Conservation (phyloP, 768 basidiomycete species). For the Mycena amicta region DNA sequence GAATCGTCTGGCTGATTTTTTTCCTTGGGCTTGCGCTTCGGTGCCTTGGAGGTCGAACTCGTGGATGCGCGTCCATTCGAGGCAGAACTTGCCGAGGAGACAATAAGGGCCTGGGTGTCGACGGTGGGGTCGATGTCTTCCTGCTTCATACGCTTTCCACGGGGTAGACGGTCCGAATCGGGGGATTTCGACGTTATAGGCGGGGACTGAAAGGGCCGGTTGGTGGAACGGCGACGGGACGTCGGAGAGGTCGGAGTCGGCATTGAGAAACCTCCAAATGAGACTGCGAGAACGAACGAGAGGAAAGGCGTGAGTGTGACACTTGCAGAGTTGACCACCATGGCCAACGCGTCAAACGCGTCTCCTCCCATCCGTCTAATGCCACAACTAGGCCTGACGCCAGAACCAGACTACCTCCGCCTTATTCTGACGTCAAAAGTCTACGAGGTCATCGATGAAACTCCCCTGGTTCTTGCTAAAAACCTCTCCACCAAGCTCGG, state of each 20-base stretch:
- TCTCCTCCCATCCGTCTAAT: no score
- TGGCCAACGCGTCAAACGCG: no score
- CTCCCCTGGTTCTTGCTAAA: slow-evolving; percentile 84
- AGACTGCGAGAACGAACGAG: not conserved
- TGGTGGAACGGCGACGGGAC: slow-evolving; percentile 5
- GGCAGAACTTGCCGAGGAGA: slow-evolving; percentile 34
- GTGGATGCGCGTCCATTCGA: slow-evolving; percentile 28
- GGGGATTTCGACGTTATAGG: slow-evolving; percentile 43
- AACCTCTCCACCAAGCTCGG: slow-evolving; percentile 88
- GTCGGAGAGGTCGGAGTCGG: slow-evolving; percentile 12
- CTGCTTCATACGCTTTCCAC: slow-evolving; percentile 67
- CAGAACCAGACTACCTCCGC: slow-evolving; percentile 84
- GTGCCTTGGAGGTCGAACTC: slow-evolving; percentile 28
- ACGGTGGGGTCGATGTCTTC: slow-evolving; percentile 70
- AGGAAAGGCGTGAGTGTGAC: not conserved
- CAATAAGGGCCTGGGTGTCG: slow-evolving; percentile 45
- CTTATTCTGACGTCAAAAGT: slow-evolving; percentile 89
- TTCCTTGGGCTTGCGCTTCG: slow-evolving; percentile 52
- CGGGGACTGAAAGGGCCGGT: slow-evolving; percentile 40
- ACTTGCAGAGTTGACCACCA: no score
- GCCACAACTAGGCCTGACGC: no score
- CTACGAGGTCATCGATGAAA: slow-evolving; percentile 87
- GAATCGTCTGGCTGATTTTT: slow-evolving; percentile 50
- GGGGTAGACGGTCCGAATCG: slow-evolving; percentile 38
- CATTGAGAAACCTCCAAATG: no score